Evolutionary conservation across 2,329 filamentous ascomycete species (phyloP), one percentile per base, ranked within the genome.

Genomic region (Aspergillus fijiensis): DNA sequence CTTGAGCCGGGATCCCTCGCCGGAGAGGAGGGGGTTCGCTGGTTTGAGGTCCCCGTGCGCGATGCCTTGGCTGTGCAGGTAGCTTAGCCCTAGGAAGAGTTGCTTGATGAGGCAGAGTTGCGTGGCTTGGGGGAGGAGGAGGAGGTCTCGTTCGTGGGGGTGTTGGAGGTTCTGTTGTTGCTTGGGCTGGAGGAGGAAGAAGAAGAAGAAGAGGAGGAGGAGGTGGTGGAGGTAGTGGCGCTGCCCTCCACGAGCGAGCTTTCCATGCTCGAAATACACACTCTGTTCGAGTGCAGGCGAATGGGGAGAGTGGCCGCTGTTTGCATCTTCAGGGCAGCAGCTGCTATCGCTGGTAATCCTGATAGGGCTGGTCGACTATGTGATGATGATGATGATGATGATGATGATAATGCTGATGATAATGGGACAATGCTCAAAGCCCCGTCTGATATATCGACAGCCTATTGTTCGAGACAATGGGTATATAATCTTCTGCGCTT

Each of bases 11-110:
- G 23, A 23, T 71, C 91, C 91, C 60, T 92, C 86, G 67, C 86
- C 87, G 51, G 87, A 89, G 61, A 96, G 83, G 33, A 96, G 82
- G 25, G 96, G 80, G 68, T 96, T 96, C 74, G 96, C 92, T 11
- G 93, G 84, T 77, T 96, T 96, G 79, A 96, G 90, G 68, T 96
- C 92, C 52, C 92, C 89, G 76, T 96, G 92, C 1, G 92, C 92
- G 70, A 96, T 93, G 59, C 92, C 92, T 69, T 94, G 87, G 61
- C 81, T 81, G 75, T 96, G 92, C 23, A 96, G 81, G 72, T 96
- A 95, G 69, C 87, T 84, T 63, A 96, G 85, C 19, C 92, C 92
- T 69, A 91, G 89, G 33, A 95, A 80, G 29, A 96, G 81, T 75
- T 96, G 92, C 81, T 96, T 96, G 84, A 96, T 96, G 64, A 96